Percentiles rank a stretch among this genome's conserved stretches.
These are phyloP conservation scores for Hemileccinum impolitum DNA, from an alignment of 768 basidiomycete genomes.

Conservation along the genomic window DNA sequence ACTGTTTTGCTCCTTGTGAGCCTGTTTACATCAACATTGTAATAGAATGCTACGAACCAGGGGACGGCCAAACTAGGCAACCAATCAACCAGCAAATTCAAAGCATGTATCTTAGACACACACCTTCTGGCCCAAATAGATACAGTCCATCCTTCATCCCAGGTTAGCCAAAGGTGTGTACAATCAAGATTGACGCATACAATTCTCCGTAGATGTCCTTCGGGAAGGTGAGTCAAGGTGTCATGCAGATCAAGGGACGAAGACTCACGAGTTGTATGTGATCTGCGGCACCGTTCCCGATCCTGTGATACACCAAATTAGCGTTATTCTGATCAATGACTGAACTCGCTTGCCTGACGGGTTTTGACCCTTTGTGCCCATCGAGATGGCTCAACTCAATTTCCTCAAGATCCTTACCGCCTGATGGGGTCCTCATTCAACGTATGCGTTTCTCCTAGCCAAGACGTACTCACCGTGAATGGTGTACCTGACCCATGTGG, in stretches of 20 bases:
- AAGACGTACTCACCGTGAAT: slow-evolving; percentile 63
- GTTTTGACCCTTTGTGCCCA: slow-evolving; percentile 82
- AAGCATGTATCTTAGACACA: slow-evolving; percentile 22
- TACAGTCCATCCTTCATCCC: slow-evolving; percentile 78
- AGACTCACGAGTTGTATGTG: slow-evolving; percentile 77
- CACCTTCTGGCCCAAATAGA: slow-evolving; percentile 94
- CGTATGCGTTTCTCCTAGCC: neutral
- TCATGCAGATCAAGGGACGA: neutral
- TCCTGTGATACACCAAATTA: slow-evolving; percentile 36
- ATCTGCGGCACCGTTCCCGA: slow-evolving; percentile 95
- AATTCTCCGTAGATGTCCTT: slow-evolving; percentile 97
- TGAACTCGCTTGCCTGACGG: slow-evolving; percentile 51
- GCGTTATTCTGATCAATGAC: neutral
- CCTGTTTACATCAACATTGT: neutral
- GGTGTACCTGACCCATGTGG: slow-evolving; percentile 52
- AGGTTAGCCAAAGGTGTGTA: neutral
- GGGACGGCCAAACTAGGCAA: slow-evolving; percentile 65
- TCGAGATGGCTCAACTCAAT: slow-evolving; percentile 83
- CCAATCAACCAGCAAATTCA: slow-evolving; percentile 5
- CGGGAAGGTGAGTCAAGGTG: neutral
- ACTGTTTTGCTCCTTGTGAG: slow-evolving; percentile 28
- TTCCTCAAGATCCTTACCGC: slow-evolving; percentile 78
- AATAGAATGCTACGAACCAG: slow-evolving; percentile 44
- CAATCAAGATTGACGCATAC: slow-evolving; percentile 33
- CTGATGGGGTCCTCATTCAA: slow-evolving; percentile 27